A percentile compares a stretch with the other conserved stretches of the same genome.
Evolutionary conservation across 176 grass and related monocot genomes (phyloP).

Genomic region (Puya raimondii): DNA sequence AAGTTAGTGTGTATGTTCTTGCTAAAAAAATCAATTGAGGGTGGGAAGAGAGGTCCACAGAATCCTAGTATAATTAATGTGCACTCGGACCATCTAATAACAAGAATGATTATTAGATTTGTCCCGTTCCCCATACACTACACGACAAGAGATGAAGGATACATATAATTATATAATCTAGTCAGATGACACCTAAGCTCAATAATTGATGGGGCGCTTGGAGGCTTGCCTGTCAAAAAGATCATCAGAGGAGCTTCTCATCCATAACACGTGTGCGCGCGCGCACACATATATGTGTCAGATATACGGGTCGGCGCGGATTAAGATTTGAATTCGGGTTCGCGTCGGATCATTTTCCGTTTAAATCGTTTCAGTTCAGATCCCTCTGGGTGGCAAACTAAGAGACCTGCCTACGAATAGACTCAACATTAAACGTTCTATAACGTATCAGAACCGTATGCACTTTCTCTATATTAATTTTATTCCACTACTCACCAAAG

Average conservation of each 20-base stretch:
- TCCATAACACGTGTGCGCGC: neutral
- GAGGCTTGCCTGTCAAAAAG: neutral
- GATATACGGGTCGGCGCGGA: no score
- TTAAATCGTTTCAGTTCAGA: no score
- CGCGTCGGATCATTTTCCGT: no score
- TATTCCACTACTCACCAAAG: no score
- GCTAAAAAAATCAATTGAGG: neutral
- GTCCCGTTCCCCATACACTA: neutral
- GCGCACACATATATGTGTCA: no score
- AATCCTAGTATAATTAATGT: neutral
- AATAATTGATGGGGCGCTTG: constrained; percentile 1
- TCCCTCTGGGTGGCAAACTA: no score
- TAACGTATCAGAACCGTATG: no score
- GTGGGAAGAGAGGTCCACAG: neutral
- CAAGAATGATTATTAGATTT: neutral
- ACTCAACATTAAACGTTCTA: no score
- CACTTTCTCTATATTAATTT: no score
- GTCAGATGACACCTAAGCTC: constrained; percentile 2
- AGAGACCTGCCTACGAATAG: no score
- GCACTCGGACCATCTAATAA: neutral
- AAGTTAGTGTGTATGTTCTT: no score
- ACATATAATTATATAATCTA: neutral
- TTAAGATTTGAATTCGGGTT: no score
- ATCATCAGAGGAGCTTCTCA: neutral
- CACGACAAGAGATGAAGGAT: neutral